phyloP scores from a whole-genome alignment of 1,284 basidiomycete species.

The Kwoniella shivajii region DNA sequence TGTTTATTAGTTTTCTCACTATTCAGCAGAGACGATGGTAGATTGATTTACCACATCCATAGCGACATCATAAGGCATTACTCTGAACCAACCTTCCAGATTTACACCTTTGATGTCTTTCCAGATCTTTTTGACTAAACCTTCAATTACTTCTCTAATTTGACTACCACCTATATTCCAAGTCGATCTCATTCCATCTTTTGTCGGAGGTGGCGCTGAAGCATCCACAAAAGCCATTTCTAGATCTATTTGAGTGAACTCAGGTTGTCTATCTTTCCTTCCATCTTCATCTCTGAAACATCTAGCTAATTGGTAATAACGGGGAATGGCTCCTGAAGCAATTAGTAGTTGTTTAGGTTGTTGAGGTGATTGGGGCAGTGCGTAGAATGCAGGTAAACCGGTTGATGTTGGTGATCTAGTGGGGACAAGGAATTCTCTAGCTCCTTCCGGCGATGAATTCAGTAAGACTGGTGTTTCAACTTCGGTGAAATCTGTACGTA shows the following conservation, averaged over 20 bases:
- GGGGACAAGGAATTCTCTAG: conserved; percentile 91
- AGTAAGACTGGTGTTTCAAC: conserved; percentile 93
- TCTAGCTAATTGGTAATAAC: conserved; percentile 88
- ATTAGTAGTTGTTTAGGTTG: conserved; percentile 94
- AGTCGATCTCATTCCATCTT: conserved; percentile 40
- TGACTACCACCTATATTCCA: conserved; percentile 86
- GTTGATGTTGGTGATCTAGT: conserved; percentile 58
- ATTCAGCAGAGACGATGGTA: no score
- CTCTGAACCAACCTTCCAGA: conserved; percentile 66
- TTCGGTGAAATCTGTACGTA: conserved; percentile 72
- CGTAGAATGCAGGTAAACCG: conserved; percentile 70
- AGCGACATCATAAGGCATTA: conserved; percentile 82
- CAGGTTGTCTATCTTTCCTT: conserved; percentile 89
- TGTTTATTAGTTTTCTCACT: background rate
- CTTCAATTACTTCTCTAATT: conserved; percentile 74
- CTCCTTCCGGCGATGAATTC: conserved; percentile 90
- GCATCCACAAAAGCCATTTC: conserved; percentile 95
- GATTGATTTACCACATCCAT: conserved; percentile 70
- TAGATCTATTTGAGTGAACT: conserved; percentile 95
- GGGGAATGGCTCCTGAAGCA: conserved; percentile 83
- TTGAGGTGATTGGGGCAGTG: conserved; percentile 90
- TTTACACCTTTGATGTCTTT: conserved; percentile 61
- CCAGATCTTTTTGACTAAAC: conserved; percentile 74
- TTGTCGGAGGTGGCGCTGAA: conserved; percentile 53
- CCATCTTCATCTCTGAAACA: conserved; percentile 97